Conservation (phyloP, 495 filamentous ascomycete species). For the Xylaria longipes region DNA sequence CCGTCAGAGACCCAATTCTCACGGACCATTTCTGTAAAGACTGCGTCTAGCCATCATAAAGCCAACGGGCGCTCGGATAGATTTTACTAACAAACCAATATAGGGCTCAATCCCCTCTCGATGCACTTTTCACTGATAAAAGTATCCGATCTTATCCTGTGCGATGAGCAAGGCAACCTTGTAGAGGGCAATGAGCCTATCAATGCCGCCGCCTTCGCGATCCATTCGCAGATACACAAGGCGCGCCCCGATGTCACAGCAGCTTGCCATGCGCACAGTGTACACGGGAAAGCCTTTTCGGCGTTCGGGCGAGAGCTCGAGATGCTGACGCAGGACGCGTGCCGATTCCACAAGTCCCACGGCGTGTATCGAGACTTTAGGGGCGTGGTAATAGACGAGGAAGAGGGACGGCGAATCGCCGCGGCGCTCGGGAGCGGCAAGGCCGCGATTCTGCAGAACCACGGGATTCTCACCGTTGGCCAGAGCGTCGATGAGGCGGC, state of each 20-base stretch:
- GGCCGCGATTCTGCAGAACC: constrained; percentile 71
- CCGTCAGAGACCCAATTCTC: constrained; percentile 53
- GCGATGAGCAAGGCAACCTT: constrained; percentile 58
- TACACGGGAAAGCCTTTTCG: constrained; percentile 57
- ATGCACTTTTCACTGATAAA: constrained; percentile 62
- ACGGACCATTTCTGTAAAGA: constrained; percentile 55
- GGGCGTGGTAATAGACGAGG: constrained; percentile 63
- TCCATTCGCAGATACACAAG: constrained; percentile 59
- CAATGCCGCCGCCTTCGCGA: constrained; percentile 68
- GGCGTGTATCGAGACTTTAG: constrained; percentile 43
- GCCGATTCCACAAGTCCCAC: constrained; percentile 62
- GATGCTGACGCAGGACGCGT: constrained; percentile 58
- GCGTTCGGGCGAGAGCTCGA: constrained; percentile 56
- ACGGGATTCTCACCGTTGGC: constrained; percentile 70
- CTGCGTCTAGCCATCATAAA: not conserved
- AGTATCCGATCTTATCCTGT: constrained; percentile 58
- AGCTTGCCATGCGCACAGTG: constrained; percentile 57
- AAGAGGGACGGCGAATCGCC: constrained; percentile 67
- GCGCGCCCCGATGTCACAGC: constrained; percentile 57
- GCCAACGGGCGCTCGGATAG: not conserved
- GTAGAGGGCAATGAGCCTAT: constrained; percentile 57
- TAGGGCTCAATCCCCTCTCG: constrained; percentile 60
- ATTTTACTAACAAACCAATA: not conserved
- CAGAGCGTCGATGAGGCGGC: constrained; percentile 70
- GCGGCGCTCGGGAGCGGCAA: constrained; percentile 65